Evolutionary conservation across 2,329 filamentous ascomycete species (phyloP).

Genomic region (Dichotomopilus funicola): DNA sequence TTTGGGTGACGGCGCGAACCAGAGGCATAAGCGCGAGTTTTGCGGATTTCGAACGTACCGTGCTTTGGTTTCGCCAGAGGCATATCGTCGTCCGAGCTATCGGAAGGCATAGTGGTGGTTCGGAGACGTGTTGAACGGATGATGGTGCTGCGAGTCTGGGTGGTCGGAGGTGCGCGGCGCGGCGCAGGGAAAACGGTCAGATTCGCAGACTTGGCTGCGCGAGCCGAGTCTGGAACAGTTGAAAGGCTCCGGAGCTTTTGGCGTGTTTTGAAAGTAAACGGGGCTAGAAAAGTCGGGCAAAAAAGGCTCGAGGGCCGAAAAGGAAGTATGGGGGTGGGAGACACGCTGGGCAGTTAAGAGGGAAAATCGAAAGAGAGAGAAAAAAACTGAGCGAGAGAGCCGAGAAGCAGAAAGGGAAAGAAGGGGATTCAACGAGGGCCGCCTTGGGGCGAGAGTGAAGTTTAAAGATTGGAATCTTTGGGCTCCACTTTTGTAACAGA

Average conservation of each 20-base stretch:
- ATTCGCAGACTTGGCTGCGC: slow-evolving; percentile 23
- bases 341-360: neutral
- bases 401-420: slow-evolving; percentile 8
- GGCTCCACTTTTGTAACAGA: slow-evolving; percentile 11
- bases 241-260: neutral
- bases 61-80: slow-evolving; percentile 65
- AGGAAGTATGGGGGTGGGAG: no score
- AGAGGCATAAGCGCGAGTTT: neutral
- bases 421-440: slow-evolving; percentile 15
- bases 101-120: slow-evolving; percentile 42
- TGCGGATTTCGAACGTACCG: slow-evolving; percentile 48
- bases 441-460: slow-evolving; percentile 19
- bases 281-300: neutral
- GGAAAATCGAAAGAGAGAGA: neutral
- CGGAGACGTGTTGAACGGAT: neutral
- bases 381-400: neutral
- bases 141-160: neutral
- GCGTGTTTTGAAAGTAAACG: neutral
- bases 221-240: slow-evolving; percentile 5
- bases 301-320: neutral
- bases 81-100: slow-evolving; percentile 71
- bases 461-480: slow-evolving; percentile 24
- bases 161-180: neutral
- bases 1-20: slow-evolving; percentile 16
- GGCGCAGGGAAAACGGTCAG: slow-evolving; percentile 26